Base-by-base conservation (phyloP, 1,139 yeast species). In the Yamadazyma songkhlaensis region DNA sequence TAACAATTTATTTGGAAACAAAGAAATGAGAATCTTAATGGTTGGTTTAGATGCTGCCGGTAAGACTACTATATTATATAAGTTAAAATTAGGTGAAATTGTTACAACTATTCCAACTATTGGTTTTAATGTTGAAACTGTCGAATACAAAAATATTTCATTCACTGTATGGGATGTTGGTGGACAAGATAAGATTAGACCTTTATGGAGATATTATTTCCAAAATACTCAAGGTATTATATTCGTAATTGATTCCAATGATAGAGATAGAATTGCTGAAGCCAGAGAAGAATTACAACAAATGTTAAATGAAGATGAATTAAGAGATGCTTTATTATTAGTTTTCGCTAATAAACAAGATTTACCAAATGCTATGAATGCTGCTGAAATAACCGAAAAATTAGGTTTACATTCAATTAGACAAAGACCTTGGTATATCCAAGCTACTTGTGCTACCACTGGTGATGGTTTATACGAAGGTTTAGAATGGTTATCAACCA, bases 81-180 rank as follows among this genome's bases (percentile, higher is more conserved):
- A 64, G 54, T 64, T 64, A 50, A 64, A 64, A 50, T 63, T 64
- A 44, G 71, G 71, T 24, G 71, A 64, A 51, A 64, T 64, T 38
- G 70, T 64, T 42, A 64, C 71, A 39, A 64, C 71, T 25, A 64
- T 64, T 41, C 71, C 71, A 48, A 64, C 71, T 37, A 64, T 64
- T 49, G 71, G 71, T 32, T 64, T 64, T 52, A 64, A 64, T 43
- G 71, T 64, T 40, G 71, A 64, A 52, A 64, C 71, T 25, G 71
- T 64, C 39, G 71, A 64, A 48, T 64, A 64, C 53, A 64, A 64
- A 51, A 64, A 64, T 54, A 64, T 64, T 49, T 59, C 67, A 29
- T 64, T 64, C 47, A 64, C 71, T 11, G 71, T 64, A 29, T 64
- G 71, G 71, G 71, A 64, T 55, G 71, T 64, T 40, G 71, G 71